Evolutionary conservation across 139 green algal species (phyloP), one percentile per base, ranked within the genome.

Genomic region (Ettlia oleoabundans): DNA sequence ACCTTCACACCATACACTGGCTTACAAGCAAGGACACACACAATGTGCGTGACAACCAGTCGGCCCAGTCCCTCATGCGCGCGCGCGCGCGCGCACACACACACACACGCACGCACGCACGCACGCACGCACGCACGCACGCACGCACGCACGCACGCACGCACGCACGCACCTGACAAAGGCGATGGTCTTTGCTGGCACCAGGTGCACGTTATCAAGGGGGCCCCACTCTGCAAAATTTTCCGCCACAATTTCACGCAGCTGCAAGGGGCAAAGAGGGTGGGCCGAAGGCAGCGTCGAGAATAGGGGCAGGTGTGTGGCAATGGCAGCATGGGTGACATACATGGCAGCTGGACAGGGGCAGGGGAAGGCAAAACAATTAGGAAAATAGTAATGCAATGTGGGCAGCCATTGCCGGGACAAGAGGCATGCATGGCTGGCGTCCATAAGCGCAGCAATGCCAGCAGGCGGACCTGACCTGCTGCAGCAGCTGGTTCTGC

Each of bases 131-230:
- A 15, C 15, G 21, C 18, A 22, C 55, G 30, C 30, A 10, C 13
- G 47, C 47, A 58, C 13, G 13, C 47, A 58, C 13, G 10, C 47
- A 15, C 13, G 47, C 15, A n/a, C 18, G 55, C 55, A 65, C 30
- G 63, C 4, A 28, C 7, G 22, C 26, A 58, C 81, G 58, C 78
- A 90, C 85, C 83, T 76, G 1, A 96, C 86, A 84, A 96, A 96
- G 0, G 88, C 92, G 24, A 95, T 85, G 2, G 88, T 92, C 83
- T 95, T 95, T 63, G 52, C 41, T 30, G 89, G 86, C 35, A 92
- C 76, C 13, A 95, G 86, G 84, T 95, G 86, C 35, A 95, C 82
- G 51, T 80, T 81, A 63, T 93, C 86, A 18, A 95, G 51, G 10
- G 82, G 85, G 7, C 91, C 91, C 83, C 88, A 94, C 10, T 65